Evolutionary conservation across 176 grass and related monocot species (phyloP).

Genomic region (Coix lacrymajobi): DNA sequence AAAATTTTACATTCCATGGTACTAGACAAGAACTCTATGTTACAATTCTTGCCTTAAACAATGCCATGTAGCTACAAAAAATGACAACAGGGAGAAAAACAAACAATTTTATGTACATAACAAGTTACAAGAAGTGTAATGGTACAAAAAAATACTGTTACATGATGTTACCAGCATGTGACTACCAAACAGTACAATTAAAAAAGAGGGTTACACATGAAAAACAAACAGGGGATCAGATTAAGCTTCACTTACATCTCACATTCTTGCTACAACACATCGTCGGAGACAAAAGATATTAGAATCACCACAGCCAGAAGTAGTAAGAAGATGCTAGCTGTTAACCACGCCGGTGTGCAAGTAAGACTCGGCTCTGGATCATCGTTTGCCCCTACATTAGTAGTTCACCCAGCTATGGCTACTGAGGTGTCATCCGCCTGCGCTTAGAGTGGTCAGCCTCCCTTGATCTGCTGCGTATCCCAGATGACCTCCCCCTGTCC

Average conservation of each 20-base stretch:
- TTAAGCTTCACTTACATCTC: conserved; percentile 57
- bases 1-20: conserved; percentile 18
- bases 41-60: conserved; percentile 31
- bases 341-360: conserved; percentile 30
- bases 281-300: conserved; percentile 21
- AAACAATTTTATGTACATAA: conserved; percentile 23
- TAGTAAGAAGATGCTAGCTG: conserved; percentile 31
- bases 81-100: not conserved
- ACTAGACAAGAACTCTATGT: conserved; percentile 12
- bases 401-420: conserved; percentile 12
- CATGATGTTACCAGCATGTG: conserved; percentile 16
- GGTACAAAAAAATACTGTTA: conserved; percentile 34
- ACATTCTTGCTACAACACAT: conserved; percentile 37
- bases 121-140: conserved; percentile 34
- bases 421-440: conserved; percentile 57
- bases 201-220: conserved; percentile 16
- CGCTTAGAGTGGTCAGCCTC: conserved; percentile 73
- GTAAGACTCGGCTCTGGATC: conserved; percentile 32
- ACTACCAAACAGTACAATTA: conserved; percentile 26
- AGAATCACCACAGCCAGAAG: conserved; percentile 45
- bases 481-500: conserved; percentile 72
- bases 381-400: conserved; percentile 25
- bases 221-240: conserved; percentile 34
- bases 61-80: conserved; percentile 11
- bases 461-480: conserved; percentile 67